Base-by-base conservation (phyloP, 305 asterid genomes). In the Fraxinus latifolia region DNA sequence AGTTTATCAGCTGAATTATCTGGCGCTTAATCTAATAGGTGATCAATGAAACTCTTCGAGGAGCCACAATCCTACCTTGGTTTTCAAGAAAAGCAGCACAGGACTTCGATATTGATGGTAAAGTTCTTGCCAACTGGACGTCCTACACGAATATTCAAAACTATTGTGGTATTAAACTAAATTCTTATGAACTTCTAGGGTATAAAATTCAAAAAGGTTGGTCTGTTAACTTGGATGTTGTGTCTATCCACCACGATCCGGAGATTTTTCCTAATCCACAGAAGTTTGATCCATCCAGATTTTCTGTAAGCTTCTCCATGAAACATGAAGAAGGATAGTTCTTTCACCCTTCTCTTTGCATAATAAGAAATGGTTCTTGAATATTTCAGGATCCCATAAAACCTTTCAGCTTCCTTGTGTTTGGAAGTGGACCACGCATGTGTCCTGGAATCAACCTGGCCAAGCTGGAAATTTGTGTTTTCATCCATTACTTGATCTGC, bases 361-460 rank as follows among this genome's bases (percentile, higher is more conserved):
- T 47, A 47, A 47, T 47, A 47, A 12, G 58, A 47, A 47, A 47
- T 47, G 58, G 6, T 47, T 47, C 19, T 47, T 14, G 19, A 3
- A 47, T 47, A 47, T 47, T 3, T 47, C 58, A 94, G 98, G 96
- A 85, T 60, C 92, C 88, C 47, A 14, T 88, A 37, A 94, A 86
- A 83, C 92, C 97, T 81, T 94, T 87, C 85, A 90, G 98, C 90
- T 94, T 86, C 86, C 97, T 94, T 17, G 96, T 96, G 29, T 94
- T 94, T 36, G 97, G 98, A 71, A 94, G 86, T 60, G 98, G 98
- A 84, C 97, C 93, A 0, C 86, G 96, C 27, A 92, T 91, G 97
- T 91, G 98, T 79, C 98, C 98, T 31, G 97, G 98, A 88, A 94
- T 94, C 82, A 90, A 92, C 92, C 91, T 94, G n/a, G 97, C 97